A percentile compares a stretch with the other conserved stretches of the same genome.
phyloP scores from a whole-genome alignment of 805 yeast genomes.

The Blastobotrys robertii region DNA sequence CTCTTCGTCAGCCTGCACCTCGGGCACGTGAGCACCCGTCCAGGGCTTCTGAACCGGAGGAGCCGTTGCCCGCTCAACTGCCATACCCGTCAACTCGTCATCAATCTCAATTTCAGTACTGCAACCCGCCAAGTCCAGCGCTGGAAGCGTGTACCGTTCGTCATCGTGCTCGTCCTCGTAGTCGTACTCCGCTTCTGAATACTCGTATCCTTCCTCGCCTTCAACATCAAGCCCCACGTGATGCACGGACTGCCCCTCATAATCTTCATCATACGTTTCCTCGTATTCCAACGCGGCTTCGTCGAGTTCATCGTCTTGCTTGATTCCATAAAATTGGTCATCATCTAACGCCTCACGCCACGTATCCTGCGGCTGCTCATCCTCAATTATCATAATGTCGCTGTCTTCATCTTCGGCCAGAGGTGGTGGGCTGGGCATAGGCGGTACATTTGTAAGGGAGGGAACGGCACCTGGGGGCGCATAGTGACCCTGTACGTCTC shows the following conservation, averaged over 20 bases:
- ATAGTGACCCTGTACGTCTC: neutral
- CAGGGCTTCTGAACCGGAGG: neutral
- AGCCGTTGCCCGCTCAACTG: neutral
- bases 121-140: neutral
- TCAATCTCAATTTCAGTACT: neutral
- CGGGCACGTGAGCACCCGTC: neutral
- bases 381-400: too few relatives aligned
- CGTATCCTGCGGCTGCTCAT: too few relatives aligned
- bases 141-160: neutral
- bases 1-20: neutral
- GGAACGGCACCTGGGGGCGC: neutral
- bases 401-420: slow-evolving; percentile 12
- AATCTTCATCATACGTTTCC: neutral
- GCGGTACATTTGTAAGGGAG: neutral
- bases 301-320: neutral
- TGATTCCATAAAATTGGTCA: too few relatives aligned
- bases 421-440: neutral
- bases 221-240: neutral
- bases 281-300: slow-evolving; percentile 8
- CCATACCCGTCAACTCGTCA: neutral
- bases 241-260: neutral
- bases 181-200: neutral
- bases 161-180: neutral
- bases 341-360: too few relatives aligned
- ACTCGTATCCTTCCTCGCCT: neutral